These are phyloP conservation scores for Mariannaea elegans DNA, from an alignment of 2,329 filamentous ascomycete species.

Conservation along the genomic window DNA sequence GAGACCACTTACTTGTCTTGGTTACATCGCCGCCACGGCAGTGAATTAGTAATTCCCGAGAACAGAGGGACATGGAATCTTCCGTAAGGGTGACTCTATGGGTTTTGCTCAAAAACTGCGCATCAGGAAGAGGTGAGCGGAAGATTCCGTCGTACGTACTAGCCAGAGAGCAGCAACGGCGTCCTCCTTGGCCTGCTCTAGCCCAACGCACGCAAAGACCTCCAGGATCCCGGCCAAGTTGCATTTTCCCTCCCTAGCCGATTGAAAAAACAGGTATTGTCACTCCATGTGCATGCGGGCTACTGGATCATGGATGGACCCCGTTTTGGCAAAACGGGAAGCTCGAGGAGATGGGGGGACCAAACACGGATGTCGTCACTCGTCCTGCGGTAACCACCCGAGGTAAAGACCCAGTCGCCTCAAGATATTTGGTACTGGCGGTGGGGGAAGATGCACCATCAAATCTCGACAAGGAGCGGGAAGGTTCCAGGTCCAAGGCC, in stretches of 20 bases:
- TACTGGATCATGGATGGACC: neutral
- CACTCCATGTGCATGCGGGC: neutral
- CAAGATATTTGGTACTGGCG: neutral
- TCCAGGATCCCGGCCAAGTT: neutral
- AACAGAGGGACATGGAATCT: neutral
- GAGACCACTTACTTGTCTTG: neutral
- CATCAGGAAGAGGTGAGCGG: neutral
- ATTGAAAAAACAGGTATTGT: too few species aligned
- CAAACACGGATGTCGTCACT: too few species aligned
- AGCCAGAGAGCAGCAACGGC: conserved; percentile 2
- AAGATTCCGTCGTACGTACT: too few species aligned
- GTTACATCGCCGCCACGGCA: neutral
- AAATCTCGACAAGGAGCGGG: conserved; percentile 13
- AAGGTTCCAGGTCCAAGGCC: conserved; percentile 18
- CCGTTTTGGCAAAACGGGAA: neutral
- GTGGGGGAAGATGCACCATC: conserved; percentile 1
- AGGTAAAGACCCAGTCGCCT: neutral
- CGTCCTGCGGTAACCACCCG: too few species aligned
- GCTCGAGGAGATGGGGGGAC: neutral
- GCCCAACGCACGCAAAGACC: conserved; percentile 2
- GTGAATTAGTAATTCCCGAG: neutral
- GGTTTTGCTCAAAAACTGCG: neutral
- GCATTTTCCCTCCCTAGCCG: neutral
- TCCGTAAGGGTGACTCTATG: neutral
- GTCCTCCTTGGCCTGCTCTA: conserved; percentile 11